Base-by-base conservation (phyloP, 768 basidiomycete genomes). In the Lyophyllum decastes region DNA sequence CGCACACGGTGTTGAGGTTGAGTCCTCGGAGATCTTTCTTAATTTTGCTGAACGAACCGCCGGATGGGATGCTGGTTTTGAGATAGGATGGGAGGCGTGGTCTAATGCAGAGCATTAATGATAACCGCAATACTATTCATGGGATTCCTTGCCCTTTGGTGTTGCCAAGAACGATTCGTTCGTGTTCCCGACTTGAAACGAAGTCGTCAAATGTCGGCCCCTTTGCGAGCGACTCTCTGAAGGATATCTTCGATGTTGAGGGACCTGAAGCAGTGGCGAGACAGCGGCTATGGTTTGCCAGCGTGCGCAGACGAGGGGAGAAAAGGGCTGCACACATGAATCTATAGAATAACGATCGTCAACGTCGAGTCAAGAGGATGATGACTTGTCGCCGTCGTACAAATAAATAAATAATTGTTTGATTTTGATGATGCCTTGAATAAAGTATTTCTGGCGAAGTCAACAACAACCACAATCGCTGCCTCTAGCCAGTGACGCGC, bases 21-120 rank as follows among this genome's bases (percentile, higher is more conserved):
- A 99, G 82, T 1, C 95, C 96, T 52, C 97, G 81, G 14, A 99
- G 80, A 72, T 99, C 97, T 63, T 89, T 92, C 82, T 96, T 98
- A 62, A 99, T 98, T 67, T 86, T 92, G 62, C 84, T 88, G 72
- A 89, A 99, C 2, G 95, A 94, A 11, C 79, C 78, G 27, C 94
- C 92, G 0, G 90, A 92, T 0, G 97, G 96, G 61, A 96, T 95
- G 40, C 87, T 87, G 12, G 94, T 95, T 78, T 96, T 96, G 41
- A 98, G 78, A 75, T 87, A 89, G 1, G 87, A 83, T 19, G 95
- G 95, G 9, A 98, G 81, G 35, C 95, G 88, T 43, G 92, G 92
- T 30, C 94, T 96, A 38, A 48, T 22, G 54, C 25, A 21, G 54
- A 22, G 12, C 34, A 22, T 52, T 21, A 62, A 49, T 47, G 40